Conservation (phyloP, 192 early-diverging fungal species). For the Coemansia sp. region DNA sequence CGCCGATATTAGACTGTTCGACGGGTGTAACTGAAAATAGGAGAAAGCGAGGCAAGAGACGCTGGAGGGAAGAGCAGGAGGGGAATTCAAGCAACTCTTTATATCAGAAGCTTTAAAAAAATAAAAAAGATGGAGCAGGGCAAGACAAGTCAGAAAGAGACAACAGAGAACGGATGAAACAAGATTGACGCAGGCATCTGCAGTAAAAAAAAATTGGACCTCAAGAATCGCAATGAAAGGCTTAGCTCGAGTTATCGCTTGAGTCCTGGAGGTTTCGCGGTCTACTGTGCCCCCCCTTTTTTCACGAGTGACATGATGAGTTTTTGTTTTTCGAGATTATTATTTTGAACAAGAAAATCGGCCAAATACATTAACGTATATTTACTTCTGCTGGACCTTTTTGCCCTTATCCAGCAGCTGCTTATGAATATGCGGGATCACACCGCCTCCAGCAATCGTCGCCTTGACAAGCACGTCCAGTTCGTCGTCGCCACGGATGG, state of each 20-base stretch:
- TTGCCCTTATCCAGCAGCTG: constrained; percentile 56
- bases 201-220: too few relatives aligned
- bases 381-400: constrained; percentile 22
- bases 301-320: too few relatives aligned
- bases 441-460: constrained; percentile 88
- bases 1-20: neutral
- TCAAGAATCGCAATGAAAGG: too few relatives aligned
- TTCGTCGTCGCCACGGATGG: constrained; percentile 91
- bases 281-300: too few relatives aligned
- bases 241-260: too few relatives aligned
- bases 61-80: neutral
- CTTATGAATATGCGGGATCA: constrained; percentile 64
- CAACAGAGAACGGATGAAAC: too few relatives aligned
- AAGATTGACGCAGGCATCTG: neutral
- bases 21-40: neutral
- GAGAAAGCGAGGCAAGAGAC: neutral
- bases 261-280: too few relatives aligned
- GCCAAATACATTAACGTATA: neutral
- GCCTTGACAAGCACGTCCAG: constrained; percentile 84
- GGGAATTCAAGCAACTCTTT: too few relatives aligned
- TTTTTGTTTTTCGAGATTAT: too few relatives aligned
- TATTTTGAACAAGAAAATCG: neutral
- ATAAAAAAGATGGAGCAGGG: too few relatives aligned
- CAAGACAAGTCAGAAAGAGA: neutral
- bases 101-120: too few relatives aligned